Evolutionary conservation across 441 rosid genomes (phyloP).

Genomic region (Flueggea neowawraea): DNA sequence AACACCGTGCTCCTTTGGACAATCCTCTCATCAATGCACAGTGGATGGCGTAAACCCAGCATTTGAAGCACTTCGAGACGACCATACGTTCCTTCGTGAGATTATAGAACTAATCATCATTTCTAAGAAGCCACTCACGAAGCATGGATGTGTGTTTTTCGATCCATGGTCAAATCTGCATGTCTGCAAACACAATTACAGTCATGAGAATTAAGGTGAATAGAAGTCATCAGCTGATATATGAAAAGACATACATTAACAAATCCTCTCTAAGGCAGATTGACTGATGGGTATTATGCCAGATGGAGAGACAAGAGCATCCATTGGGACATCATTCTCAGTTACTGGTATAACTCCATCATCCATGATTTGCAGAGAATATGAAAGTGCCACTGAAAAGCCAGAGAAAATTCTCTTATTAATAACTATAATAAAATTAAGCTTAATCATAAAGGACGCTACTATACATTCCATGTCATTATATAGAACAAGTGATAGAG

Average conservation of each 20-base stretch:
- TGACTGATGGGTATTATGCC: conserved; percentile 57
- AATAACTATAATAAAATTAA: not conserved
- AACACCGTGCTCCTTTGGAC: conserved; percentile 4
- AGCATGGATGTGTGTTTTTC: conserved; percentile 2
- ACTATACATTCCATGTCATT: not conserved
- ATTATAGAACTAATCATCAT: too few relatives aligned
- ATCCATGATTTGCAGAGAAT: conserved; percentile 71
- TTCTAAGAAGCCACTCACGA: not conserved
- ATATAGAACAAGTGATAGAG: not conserved
- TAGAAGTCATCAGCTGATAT: conserved; percentile 3
- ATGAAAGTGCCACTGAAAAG: conserved; percentile 79
- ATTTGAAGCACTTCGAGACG: not conserved
- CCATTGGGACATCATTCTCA: conserved; percentile 50
- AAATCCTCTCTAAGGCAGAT: conserved; percentile 34
- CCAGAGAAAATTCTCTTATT: conserved; percentile 5
- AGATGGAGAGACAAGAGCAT: conserved; percentile 73
- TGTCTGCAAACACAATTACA: conserved; percentile 16
- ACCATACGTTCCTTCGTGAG: too few relatives aligned
- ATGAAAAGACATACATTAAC: not conserved
- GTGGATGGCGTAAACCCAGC: not conserved
- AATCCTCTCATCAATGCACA: conserved; percentile 9
- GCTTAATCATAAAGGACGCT: not conserved
- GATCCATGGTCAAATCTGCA: conserved; percentile 26
- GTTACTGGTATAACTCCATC: conserved; percentile 63
- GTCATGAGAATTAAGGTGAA: conserved; percentile 8